phyloP scores from a whole-genome alignment of 2,329 filamentous ascomycete genomes.

The Aspergillus fijiensis region DNA sequence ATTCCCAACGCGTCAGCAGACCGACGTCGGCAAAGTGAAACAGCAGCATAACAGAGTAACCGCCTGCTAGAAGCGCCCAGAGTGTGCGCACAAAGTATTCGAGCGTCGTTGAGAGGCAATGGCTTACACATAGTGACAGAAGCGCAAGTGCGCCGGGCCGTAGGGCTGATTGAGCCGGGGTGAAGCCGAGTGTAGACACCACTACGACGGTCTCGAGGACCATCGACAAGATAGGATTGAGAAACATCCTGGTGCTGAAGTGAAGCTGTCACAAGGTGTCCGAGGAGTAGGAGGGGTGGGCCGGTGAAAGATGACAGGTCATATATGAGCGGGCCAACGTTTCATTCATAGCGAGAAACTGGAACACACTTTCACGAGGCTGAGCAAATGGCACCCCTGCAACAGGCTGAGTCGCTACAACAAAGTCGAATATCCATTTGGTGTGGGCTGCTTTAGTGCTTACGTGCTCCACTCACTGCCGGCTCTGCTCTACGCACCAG shows the following conservation, averaged over 20 bases:
- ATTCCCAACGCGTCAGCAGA: constrained; percentile 4
- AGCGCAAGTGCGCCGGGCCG: neutral
- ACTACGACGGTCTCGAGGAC: neutral
- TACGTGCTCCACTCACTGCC: too few relatives aligned
- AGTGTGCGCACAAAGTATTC: neutral
- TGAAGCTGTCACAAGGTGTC: too few relatives aligned
- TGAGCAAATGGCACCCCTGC: too few relatives aligned
- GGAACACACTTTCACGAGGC: too few relatives aligned
- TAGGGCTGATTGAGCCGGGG: neutral
- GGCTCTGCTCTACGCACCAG: too few relatives aligned
- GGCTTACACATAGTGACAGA: neutral
- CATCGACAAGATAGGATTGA: neutral
- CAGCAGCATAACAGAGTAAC: constrained; percentile 5
- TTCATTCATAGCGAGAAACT: too few relatives aligned
- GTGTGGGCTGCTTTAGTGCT: too few relatives aligned
- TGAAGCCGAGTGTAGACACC: neutral
- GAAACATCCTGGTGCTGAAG: neutral
- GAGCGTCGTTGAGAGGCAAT: constrained; percentile 3
- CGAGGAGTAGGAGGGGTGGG: too few relatives aligned
- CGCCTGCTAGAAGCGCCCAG: constrained; percentile 5
- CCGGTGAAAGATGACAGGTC: too few relatives aligned
- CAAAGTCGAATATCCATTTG: too few relatives aligned
- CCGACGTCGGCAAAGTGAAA: constrained; percentile 7
- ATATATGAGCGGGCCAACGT: too few relatives aligned
- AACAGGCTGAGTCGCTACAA: too few relatives aligned